Base-by-base conservation (phyloP, 768 basidiomycete genomes). In the Pleurotus citrinopileatus region DNA sequence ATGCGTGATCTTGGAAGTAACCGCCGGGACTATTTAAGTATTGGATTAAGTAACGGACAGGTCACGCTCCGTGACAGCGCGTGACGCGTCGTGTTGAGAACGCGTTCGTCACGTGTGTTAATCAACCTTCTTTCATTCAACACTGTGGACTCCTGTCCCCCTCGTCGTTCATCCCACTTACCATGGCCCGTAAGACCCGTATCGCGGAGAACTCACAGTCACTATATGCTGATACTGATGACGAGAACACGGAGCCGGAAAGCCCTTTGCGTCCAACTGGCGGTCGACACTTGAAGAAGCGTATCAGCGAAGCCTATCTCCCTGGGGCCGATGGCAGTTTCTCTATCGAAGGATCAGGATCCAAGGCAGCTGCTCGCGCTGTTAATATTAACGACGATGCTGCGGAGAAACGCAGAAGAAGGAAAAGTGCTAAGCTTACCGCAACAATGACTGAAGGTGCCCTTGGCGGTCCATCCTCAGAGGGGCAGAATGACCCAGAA, bases 331-430 rank as follows among this genome's bases (percentile, higher is more conserved):
- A 78, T 53, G 74, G 72, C 19, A 73, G 69, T 59, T 71, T 73
- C 60, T 66, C 62, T 26, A 61, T 65, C 63, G 72, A 74, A 46
- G 58, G 68, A 38, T 66, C 62, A 37, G 70, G 71, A 3, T 65
- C 64, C 26, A 72, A 73, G 40, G 62, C 65, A 32, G 74, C 75
- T 20, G 64, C 73, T 43, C 79, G 76, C 63, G 73, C 77, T 6
- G 78, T 77, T 61, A 85, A 77, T 57, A 78, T 73, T 68, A 95
- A 94, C 67, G 92, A 94, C 64, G 93, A 94, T 69, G 81, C 79
- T 2, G 91, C 91, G 0, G 93, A 95, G 74, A 93, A 92, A 67
- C 80, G 92, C 45, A 77, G 85, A 54, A 73, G 93, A 52, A 73
- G 93, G 62, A 91, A 90, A 75, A 92, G 88, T 63, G 83, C 80